These are phyloP conservation scores for Sporothrix dimorphospora DNA, from an alignment of 2,329 filamentous ascomycete genomes.

Conservation along the genomic window DNA sequence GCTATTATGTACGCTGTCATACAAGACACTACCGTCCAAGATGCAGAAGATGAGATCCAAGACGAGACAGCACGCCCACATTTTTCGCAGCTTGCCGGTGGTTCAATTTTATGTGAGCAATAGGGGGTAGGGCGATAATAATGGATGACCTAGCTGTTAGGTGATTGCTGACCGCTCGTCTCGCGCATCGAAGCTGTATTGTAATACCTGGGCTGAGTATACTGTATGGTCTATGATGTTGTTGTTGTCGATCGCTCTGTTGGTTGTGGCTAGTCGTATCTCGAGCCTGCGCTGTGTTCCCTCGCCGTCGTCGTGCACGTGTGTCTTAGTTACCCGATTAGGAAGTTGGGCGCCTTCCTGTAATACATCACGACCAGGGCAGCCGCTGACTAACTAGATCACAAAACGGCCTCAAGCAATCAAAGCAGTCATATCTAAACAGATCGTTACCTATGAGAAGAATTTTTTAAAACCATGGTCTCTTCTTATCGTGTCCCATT, in stretches of 20 bases:
- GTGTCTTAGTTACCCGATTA: slow-evolving; percentile 18
- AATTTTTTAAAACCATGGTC: background rate
- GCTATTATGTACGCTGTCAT: background rate
- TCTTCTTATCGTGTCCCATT: background rate
- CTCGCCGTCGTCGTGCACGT: background rate
- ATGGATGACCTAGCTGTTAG: background rate
- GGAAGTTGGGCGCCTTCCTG: slow-evolving; percentile 17
- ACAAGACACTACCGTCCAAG: background rate
- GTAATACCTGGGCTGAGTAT: slow-evolving; percentile 11
- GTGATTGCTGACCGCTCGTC: slow-evolving; percentile 7
- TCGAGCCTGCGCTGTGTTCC: background rate
- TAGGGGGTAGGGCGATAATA: background rate
- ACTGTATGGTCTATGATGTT: background rate
- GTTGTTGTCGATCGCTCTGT: background rate
- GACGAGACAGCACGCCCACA: background rate
- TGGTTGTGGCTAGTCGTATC: background rate
- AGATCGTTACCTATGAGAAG: background rate
- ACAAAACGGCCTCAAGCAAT: background rate
- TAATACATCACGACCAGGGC: background rate
- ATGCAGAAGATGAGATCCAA: background rate
- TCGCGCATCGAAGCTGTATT: slow-evolving; percentile 12
- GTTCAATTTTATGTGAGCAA: background rate
- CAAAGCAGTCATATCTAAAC: background rate
- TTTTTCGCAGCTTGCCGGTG: background rate
- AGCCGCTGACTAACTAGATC: background rate